Evolutionary conservation across 805 yeast genomes (phyloP), one percentile per base, ranked within the genome.

Genomic region (Metschnikowia lachancei): DNA sequence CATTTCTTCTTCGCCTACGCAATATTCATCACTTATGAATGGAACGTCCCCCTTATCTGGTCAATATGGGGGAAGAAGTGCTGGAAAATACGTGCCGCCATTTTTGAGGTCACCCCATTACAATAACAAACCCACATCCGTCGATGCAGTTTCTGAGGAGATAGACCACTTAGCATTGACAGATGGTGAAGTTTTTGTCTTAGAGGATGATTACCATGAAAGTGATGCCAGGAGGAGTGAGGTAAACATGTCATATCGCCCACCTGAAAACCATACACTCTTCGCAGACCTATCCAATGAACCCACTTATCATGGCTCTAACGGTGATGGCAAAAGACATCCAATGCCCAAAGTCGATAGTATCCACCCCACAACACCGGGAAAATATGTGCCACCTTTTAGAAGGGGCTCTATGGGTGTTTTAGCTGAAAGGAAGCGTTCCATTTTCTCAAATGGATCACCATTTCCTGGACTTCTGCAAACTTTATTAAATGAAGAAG

Each of bases 371-470:
- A 22, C 11, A 11, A 30, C 28, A 2, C 39, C 55, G 3, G 86
- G 86, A 3, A 83, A 80, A 59, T 84, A 85, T 55, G 69, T 85
- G 33, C 91, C 91, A 17, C 90, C 90, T n/a, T 82, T 78, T 56
- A 67, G 83, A 53, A 73, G 90, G 60, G 76, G 79, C 0, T 76
- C 82, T 4, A 48, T 45, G 37, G 46, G 49, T 9, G 37, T 37
- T n/a, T 34, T 22, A 12, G 43, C 46, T n/a, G 58, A 55, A 6
- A 55, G 43, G 26, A 43, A 47, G 30, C 53, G 58, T 12, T 46
- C 52, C 11, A 34, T 46, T 19, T 40, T 47, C 17, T 43, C 57
- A 4, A 42, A 32, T 22, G 53, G 45, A 12, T n/a, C 44, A 22
- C 43, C 43, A 9, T 43, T 42, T 16, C 46, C 53, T 16, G 30